These are phyloP conservation scores for Chalciporus piperatus DNA, from an alignment of 768 basidiomycete genomes.

Conservation along the genomic window DNA sequence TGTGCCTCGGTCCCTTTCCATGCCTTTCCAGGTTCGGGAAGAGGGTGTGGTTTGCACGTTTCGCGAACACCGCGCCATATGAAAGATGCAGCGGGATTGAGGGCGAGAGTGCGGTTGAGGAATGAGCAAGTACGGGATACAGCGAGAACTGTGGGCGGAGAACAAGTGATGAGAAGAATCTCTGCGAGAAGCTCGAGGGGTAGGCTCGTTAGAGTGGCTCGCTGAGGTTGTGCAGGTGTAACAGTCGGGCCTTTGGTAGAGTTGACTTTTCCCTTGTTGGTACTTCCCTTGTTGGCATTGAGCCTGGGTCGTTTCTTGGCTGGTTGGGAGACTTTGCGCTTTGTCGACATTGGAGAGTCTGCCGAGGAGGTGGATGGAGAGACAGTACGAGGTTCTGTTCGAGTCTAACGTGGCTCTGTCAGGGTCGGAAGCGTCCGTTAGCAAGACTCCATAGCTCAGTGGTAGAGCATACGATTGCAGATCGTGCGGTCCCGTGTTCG, in stretches of 20 bases:
- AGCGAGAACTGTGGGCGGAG: conserved; percentile 56
- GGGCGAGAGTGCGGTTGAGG: conserved; percentile 48
- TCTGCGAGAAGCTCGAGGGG: conserved; percentile 67
- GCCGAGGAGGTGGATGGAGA: too few relatives aligned
- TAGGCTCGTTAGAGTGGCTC: conserved; percentile 26
- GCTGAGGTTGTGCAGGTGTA: not conserved
- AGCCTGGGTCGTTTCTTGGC: too few relatives aligned
- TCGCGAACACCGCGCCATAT: conserved; percentile 60
- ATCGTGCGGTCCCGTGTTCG: conserved; percentile 53
- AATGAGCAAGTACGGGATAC: conserved; percentile 56
- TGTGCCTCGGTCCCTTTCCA: conserved; percentile 48
- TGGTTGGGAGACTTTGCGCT: not conserved
- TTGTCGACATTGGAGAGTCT: too few relatives aligned
- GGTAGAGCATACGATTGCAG: conserved; percentile 62
- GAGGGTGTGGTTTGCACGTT: conserved; percentile 28
- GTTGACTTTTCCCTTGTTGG: not conserved
- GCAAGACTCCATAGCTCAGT: conserved; percentile 38
- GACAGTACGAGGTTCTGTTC: too few relatives aligned
- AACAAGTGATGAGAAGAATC: conserved; percentile 50
- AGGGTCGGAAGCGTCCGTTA: too few relatives aligned
- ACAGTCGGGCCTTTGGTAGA: not conserved
- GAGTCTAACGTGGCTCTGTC: too few relatives aligned
- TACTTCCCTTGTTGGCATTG: not conserved
- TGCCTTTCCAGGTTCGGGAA: conserved; percentile 42
- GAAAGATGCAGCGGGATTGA: conserved; percentile 41